Conservation (phyloP, 2,329 filamentous ascomycete genomes). For the Fusarium sp. region DNA sequence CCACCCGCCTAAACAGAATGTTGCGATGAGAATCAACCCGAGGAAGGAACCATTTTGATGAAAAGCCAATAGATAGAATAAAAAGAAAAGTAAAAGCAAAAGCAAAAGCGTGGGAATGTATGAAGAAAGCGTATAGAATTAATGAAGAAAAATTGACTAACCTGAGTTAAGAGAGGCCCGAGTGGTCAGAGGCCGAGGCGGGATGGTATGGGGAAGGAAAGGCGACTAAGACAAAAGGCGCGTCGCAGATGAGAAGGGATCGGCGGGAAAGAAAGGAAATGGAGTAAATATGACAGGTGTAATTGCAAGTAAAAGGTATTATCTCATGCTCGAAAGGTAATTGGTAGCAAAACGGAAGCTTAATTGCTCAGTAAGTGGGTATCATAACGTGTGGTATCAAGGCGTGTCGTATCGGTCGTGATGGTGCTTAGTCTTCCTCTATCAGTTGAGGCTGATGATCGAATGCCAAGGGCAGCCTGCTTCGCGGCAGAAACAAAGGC, state of each 20-base stretch:
- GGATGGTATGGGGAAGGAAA: slow-evolving; percentile 45
- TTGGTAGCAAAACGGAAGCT: slow-evolving; percentile 19
- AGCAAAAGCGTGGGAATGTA: neutral
- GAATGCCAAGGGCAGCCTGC: slow-evolving; percentile 3
- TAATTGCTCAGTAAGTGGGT: slow-evolving; percentile 32
- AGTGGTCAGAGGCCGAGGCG: slow-evolving; percentile 39
- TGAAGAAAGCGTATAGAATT: slow-evolving; percentile 12
- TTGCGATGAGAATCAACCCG: slow-evolving; percentile 51
- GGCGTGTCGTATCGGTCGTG: slow-evolving; percentile 26
- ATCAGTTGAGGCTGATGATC: slow-evolving; percentile 29
- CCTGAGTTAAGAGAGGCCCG: slow-evolving; percentile 38
- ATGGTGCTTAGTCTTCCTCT: slow-evolving; percentile 28
- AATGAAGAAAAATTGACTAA: slow-evolving; percentile 35
- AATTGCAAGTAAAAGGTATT: slow-evolving; percentile 21
- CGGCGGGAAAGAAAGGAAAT: slow-evolving; percentile 12
- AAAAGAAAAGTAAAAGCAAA: neutral
- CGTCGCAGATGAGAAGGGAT: slow-evolving; percentile 38
- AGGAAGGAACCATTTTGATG: slow-evolving; percentile 39
- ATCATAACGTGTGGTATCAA: slow-evolving; percentile 33
- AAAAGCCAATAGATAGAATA: slow-evolving; percentile 12
- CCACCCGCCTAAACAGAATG: slow-evolving; percentile 48
- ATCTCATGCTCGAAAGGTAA: slow-evolving; percentile 28
- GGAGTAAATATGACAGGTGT: neutral
- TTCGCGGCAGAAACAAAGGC: slow-evolving; percentile 43
- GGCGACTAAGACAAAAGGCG: slow-evolving; percentile 39